Conservation (phyloP, 768 basidiomycete genomes). For the Trametes cingulata region DNA sequence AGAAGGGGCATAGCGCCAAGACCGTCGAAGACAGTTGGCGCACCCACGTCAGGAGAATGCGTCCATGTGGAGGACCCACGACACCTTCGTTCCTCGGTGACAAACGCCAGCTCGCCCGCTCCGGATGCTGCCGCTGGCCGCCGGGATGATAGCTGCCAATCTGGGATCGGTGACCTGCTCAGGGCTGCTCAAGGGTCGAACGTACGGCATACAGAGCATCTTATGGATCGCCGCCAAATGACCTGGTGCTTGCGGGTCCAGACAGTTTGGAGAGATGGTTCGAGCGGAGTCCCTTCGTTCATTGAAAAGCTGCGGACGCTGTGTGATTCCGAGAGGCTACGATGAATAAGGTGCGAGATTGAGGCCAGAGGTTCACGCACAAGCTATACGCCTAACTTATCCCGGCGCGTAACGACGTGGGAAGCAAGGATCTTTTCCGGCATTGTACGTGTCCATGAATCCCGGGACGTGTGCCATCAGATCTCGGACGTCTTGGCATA, state of each 20-base stretch:
- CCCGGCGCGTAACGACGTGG: slow-evolving; percentile 5
- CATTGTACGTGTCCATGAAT: slow-evolving; percentile 10
- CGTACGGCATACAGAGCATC: too few relatives aligned
- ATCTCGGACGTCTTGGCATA: slow-evolving; percentile 14
- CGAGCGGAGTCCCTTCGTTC: too few relatives aligned
- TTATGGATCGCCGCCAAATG: background rate
- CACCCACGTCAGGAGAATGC: slow-evolving; percentile 6
- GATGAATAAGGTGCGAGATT: background rate
- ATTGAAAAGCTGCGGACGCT: too few relatives aligned
- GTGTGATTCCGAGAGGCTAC: background rate
- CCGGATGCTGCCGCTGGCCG: background rate
- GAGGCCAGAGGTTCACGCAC: background rate
- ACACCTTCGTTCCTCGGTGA: slow-evolving; percentile 7
- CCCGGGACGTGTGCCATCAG: slow-evolving; percentile 15
- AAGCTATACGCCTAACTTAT: background rate
- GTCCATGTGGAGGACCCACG: slow-evolving; percentile 7
- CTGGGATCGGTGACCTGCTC: background rate
- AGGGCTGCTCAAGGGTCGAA: too few relatives aligned
- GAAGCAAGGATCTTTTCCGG: slow-evolving; percentile 2
- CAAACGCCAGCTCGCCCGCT: background rate
- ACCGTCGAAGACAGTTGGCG: background rate
- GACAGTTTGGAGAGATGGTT: too few relatives aligned
- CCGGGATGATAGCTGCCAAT: background rate
- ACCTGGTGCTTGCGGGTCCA: too few relatives aligned
- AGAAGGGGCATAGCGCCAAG: slow-evolving; percentile 11